A percentile compares a stretch with the other conserved stretches of the same genome.
Conservation (phyloP, 2,329 filamentous ascomycete genomes). For the Ophiostoma novo-ulmi region DNA sequence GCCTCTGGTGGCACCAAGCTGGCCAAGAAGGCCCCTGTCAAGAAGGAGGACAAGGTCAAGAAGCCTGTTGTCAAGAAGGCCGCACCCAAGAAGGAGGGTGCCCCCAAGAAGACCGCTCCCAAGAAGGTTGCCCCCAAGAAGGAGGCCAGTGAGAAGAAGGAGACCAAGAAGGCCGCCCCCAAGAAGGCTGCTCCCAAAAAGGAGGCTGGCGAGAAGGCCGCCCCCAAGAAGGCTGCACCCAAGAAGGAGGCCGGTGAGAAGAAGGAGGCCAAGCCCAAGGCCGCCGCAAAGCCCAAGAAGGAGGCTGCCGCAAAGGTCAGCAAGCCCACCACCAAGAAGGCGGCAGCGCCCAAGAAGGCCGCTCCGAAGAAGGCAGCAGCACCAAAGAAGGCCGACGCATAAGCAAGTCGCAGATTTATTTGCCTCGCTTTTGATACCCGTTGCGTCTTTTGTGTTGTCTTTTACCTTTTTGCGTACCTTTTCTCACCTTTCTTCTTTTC, state of each 20-base stretch:
- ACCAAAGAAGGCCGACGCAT: slow-evolving; percentile 26
- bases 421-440: slow-evolving; percentile 23
- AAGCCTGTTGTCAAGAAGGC: slow-evolving; percentile 41
- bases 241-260: slow-evolving; percentile 33
- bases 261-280: slow-evolving; percentile 33
- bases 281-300: slow-evolving; percentile 33
- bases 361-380: slow-evolving; percentile 43
- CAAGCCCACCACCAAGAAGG: slow-evolving; percentile 44
- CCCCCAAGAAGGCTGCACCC: slow-evolving; percentile 31
- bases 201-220: slow-evolving; percentile 34
- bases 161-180: slow-evolving; percentile 27
- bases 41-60: slow-evolving; percentile 36
- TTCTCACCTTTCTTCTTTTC: slow-evolving; percentile 23
- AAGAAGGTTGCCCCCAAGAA: slow-evolving; percentile 36
- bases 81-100: slow-evolving; percentile 34
- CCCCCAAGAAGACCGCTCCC: slow-evolving; percentile 31
- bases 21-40: slow-evolving; percentile 62
- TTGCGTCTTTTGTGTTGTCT: slow-evolving; percentile 13
- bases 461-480: slow-evolving; percentile 2
- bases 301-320: slow-evolving; percentile 47
- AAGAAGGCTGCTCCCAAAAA: slow-evolving; percentile 36
- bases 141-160: slow-evolving; percentile 33
- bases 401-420: slow-evolving; percentile 11
- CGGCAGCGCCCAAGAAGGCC: slow-evolving; percentile 43
- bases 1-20: slow-evolving; percentile 90